Percentiles rank a stretch among this genome's conserved stretches.
These are phyloP conservation scores for Dysphania ambrosioides DNA, from an alignment of 148 eudicot genomes.

Conservation along the genomic window DNA sequence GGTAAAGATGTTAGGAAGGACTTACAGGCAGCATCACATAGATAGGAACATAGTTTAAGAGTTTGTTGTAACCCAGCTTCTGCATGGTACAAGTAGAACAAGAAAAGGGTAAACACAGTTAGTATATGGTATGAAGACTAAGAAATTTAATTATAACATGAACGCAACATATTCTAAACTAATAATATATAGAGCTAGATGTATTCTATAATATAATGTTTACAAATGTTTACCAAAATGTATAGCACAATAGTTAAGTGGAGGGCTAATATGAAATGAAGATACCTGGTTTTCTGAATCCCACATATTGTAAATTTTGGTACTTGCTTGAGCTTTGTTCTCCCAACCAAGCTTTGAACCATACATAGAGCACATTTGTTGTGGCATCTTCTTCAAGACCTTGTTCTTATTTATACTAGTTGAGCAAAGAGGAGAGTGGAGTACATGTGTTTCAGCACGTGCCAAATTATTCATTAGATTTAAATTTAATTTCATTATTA, in stretches of 20 bases:
- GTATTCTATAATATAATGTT: no score
- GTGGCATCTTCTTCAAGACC: neutral
- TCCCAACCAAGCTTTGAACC: neutral
- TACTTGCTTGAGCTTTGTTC: neutral
- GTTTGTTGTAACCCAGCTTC: constrained; percentile 10
- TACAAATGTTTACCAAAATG: no score
- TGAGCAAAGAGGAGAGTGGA: neutral
- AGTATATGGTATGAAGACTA: no score
- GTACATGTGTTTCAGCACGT: constrained; percentile 1
- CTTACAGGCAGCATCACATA: constrained; percentile 34
- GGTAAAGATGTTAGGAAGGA: no score
- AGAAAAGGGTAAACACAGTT: neutral
- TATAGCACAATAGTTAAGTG: neutral
- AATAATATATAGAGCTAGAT: no score
- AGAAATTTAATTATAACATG: no score
- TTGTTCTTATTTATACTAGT: constrained; percentile 6
- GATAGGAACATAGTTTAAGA: constrained; percentile 31
- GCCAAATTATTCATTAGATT: constrained; percentile 4
- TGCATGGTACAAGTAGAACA: constrained; percentile 5
- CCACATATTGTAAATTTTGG: neutral
- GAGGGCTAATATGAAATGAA: neutral
- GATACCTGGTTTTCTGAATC: neutral
- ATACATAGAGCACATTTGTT: neutral
- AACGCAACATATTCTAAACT: no score
- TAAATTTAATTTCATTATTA: neutral